phyloP scores from a whole-genome alignment of 139 green algal species.

The Chlamydomonas schloesseri region DNA sequence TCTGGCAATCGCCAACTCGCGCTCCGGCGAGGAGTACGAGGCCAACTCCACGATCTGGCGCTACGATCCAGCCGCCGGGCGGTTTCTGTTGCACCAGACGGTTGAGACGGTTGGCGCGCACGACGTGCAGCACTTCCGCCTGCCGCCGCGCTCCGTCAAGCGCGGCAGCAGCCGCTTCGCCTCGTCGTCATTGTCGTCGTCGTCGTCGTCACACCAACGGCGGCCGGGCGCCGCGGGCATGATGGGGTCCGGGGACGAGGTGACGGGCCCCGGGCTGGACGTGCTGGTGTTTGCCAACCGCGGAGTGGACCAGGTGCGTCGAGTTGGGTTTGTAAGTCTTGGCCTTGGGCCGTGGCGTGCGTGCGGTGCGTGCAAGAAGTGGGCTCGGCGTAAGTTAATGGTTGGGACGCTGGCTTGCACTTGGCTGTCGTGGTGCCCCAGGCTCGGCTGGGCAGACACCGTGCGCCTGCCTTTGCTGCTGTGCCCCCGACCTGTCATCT shows the following conservation, averaged over 20 bases:
- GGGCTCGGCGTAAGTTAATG: too few species aligned
- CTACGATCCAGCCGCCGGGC: not conserved
- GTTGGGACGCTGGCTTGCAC: too few species aligned
- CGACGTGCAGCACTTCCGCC: constrained; percentile 13
- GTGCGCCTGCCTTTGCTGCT: too few species aligned
- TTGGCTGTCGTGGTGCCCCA: too few species aligned
- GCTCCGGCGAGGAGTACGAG: not conserved
- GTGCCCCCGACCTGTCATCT: too few species aligned
- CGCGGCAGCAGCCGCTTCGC: not conserved
- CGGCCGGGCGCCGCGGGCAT: not conserved
- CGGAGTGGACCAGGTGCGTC: not conserved
- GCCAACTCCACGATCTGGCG: constrained; percentile 24
- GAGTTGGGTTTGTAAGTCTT: too few species aligned
- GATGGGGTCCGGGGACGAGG: too few species aligned
- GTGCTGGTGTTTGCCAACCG: constrained; percentile 39
- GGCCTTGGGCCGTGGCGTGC: too few species aligned
- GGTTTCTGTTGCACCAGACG: constrained; percentile 22
- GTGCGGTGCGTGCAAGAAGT: too few species aligned
- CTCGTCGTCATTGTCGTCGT: not conserved
- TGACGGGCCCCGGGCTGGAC: not conserved
- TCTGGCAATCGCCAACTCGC: constrained; percentile 19
- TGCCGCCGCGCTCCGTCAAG: not conserved
- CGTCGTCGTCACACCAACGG: not conserved
- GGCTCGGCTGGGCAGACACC: too few species aligned
- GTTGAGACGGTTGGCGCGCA: constrained; percentile 2